phyloP scores from a whole-genome alignment of 805 yeast genomes.

The Candida ficus region DNA sequence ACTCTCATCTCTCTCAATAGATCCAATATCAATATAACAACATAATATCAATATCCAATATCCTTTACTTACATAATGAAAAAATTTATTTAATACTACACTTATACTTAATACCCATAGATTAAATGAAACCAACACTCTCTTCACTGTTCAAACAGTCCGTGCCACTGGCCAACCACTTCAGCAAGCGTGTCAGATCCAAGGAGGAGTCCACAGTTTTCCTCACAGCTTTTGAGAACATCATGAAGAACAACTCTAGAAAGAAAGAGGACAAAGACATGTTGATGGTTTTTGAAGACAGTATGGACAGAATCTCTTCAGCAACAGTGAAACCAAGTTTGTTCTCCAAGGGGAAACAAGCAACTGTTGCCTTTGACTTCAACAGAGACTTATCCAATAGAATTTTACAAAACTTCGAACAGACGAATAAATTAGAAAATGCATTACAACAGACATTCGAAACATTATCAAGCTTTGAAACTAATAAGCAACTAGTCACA shows the following conservation, averaged over 20 bases:
- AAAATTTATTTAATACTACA: no score
- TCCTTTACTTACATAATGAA: no score
- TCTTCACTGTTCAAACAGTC: not conserved
- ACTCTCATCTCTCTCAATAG: no score
- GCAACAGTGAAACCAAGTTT: no score
- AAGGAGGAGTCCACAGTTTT: no score
- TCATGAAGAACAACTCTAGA: not conserved
- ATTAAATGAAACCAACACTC: slow-evolving; percentile 2
- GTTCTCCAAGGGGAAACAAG: not conserved
- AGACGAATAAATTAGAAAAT: slow-evolving; percentile 2
- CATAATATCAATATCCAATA: no score
- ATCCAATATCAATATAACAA: not conserved
- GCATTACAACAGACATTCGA: not conserved
- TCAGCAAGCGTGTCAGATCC: slow-evolving; percentile 2
- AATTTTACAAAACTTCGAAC: slow-evolving; percentile 5
- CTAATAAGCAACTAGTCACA: not conserved
- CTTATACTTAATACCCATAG: no score
- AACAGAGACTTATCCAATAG: slow-evolving; percentile 1
- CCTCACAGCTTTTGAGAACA: no score
- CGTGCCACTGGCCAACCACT: not conserved
- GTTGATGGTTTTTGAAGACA: slow-evolving; percentile 5
- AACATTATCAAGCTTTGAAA: not conserved
- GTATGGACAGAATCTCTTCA: no score
- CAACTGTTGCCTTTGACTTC: no score
- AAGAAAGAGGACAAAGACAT: not conserved